Evolutionary conservation across 768 basidiomycete species (phyloP), one percentile per base, ranked within the genome.

Genomic region (Termitomyces heimii): DNA sequence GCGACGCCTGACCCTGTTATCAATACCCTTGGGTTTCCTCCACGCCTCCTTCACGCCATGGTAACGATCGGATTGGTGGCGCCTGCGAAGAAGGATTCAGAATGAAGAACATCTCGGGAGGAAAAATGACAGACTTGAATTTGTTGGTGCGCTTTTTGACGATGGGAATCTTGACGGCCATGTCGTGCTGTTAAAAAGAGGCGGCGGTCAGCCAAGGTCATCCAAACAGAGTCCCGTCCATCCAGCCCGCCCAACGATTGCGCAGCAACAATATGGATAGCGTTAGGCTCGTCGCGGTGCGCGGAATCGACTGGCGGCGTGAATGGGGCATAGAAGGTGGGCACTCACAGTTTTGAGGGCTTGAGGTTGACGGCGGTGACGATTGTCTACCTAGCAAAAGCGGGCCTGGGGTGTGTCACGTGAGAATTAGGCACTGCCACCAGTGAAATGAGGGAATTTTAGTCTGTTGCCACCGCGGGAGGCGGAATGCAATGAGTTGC

Each of bases 21-120:
- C 96, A 67, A 98, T 98, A 92, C 96, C 97, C 86, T 98, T 99
- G 65, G 97, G 97, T 82, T 99, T 99, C 74, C 97, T 84, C 97
- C 97, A 99, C 81, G 92, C 81, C 81, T 97, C 94, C 83, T 96
- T 96, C 65, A 98, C 94, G 64, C 89, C 78, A 73, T 92, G 85
- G 81, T 97, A 98, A 71, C 96, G 90, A 79, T 98, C 96, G 50
- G 94, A 96, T 77, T 98, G 96, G 77, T 98, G 96, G 76, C 96
- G 92, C 83, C 92, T 93, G 71, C 31, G 63, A 56, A 55, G 63
- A 56, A 55, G 49, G 12, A 22, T 59, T 59, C 46, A 55, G 50
- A n/a, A 10, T 59, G 20, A 44, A 51, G 56, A 53, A 44, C 31
- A 49, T 9, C 35, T 55, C 55, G 43, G 7, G 35, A n/a, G 24